Percentiles rank a stretch among this genome's conserved stretches.
Conservation (phyloP, 2,329 filamentous ascomycete species). For the Fusarium bactridioides region DNA sequence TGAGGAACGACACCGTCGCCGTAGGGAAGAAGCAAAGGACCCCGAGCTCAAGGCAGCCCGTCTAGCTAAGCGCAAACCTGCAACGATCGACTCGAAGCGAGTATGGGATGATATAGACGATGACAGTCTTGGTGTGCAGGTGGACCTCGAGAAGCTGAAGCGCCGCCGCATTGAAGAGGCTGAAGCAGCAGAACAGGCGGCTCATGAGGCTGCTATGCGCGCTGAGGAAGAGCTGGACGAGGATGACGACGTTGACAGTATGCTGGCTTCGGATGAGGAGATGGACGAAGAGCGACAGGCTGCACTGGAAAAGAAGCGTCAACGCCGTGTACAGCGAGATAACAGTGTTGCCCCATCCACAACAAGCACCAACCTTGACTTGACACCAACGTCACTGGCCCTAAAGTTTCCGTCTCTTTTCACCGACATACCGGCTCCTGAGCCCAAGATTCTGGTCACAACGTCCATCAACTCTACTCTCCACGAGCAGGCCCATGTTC, state of each 20-base stretch:
- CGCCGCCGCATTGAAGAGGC: constrained; percentile 63
- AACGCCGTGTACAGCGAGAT: constrained; percentile 56
- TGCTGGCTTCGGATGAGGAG: constrained; percentile 73
- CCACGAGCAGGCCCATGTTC: constrained; percentile 80
- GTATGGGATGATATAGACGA: constrained; percentile 84
- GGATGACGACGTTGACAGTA: constrained; percentile 75
- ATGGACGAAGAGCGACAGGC: constrained; percentile 58
- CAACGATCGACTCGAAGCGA: constrained; percentile 86
- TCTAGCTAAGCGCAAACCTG: constrained; percentile 78
- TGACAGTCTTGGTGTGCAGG: constrained; percentile 62
- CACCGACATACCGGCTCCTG: constrained; percentile 63
- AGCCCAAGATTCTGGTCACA: constrained; percentile 89
- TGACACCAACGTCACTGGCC: constrained; percentile 66
- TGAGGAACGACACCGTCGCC: constrained; percentile 78
- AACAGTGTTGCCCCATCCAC: constrained; percentile 65
- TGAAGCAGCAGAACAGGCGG: constrained; percentile 59
- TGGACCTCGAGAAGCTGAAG: constrained; percentile 68
- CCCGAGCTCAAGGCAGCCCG: constrained; percentile 78
- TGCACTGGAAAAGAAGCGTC: constrained; percentile 53
- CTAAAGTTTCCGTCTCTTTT: constrained; percentile 71
- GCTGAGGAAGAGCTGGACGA: constrained; percentile 50
- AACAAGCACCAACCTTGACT: constrained; percentile 69
- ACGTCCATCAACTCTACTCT: constrained; percentile 89
- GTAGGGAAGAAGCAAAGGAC: constrained; percentile 86
- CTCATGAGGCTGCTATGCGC: constrained; percentile 51